Base-by-base conservation (phyloP, 306 rosid genomes). In the Elaeagnus macrophylla region DNA sequence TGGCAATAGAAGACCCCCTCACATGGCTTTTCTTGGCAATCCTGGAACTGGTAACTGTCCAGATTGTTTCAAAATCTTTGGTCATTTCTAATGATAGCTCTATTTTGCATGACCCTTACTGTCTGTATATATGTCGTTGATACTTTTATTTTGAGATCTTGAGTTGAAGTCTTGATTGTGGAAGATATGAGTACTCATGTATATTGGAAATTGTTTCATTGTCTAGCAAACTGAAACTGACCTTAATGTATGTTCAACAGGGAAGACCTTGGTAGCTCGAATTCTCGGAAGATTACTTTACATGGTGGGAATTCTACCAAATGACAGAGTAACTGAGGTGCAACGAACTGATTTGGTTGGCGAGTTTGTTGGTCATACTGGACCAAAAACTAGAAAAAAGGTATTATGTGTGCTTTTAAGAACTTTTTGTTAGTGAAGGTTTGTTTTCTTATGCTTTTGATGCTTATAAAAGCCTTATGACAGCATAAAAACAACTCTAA, bases 21-120 rank as follows among this genome's bases (percentile, higher is more conserved):
- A 93, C 72, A 84, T 93, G 99, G 99, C 99, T 43, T 93, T 93
- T 72, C 95, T 87, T 50, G 99, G 99, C 50, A 87, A 93, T 76
- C 99, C 99, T 7, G 99, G 96, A 74, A 87, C 99, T 71, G 99
- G 97, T 85, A 69, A 64, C 54, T 59, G 9, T n/a, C n/a, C n/a
- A n/a, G n/a, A n/a, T n/a, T n/a, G n/a, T n/a, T 14, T 46, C 20
- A 36, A 13, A 51, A n/a, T 58, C 14, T 59, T 11, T 12, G n/a
- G 7, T 68, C 56, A 7, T 41, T 41, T 56, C 12, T 37, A 49
- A 16, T 17, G 5, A 12, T 49, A 20, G 1, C 12, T 13, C 3
- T 7, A 49, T 49, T 19, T 13, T 17, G 12, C 12, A 45, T 5
- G 6, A 5, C 10, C 10, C 20, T 18, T 12, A 7, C 25, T 57